Percentiles rank a stretch among this genome's conserved stretches.
These are phyloP conservation scores for Hanseniaspora sp. DNA, from an alignment of 1,139 yeast genomes.

Conservation along the genomic window DNA sequence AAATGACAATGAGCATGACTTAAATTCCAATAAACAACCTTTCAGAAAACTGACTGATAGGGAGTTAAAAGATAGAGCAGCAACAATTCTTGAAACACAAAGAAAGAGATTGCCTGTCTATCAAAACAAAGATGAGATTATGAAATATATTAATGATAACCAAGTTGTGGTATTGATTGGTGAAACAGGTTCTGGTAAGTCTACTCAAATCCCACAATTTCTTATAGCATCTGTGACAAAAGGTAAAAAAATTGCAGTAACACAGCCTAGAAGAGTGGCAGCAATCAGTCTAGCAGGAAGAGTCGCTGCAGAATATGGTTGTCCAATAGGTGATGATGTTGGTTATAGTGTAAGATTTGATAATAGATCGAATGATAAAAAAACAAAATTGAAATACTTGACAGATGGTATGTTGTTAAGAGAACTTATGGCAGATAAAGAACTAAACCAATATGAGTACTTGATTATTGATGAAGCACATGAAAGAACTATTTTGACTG, in stretches of 20 bases:
- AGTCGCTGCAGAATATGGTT: slow-evolving; percentile 82
- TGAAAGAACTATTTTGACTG: slow-evolving; percentile 88
- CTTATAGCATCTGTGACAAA: slow-evolving; percentile 36
- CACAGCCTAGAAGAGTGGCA: slow-evolving; percentile 96
- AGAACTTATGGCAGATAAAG: slow-evolving; percentile 71
- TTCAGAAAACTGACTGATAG: slow-evolving; percentile 18
- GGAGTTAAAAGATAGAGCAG: slow-evolving; percentile 36
- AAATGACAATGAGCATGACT: slow-evolving; percentile 5
- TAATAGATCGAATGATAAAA: slow-evolving; percentile 36
- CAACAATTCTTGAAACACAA: slow-evolving; percentile 35
- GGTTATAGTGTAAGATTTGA: slow-evolving; percentile 91
- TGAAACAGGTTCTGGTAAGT: slow-evolving; percentile 97
- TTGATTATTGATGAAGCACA: slow-evolving; percentile 95
- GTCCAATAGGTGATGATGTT: slow-evolving; percentile 65
- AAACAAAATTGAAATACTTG: slow-evolving; percentile 67
- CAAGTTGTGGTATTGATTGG: slow-evolving; percentile 78
- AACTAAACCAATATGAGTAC: slow-evolving; percentile 54
- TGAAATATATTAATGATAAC: slow-evolving; percentile 43
- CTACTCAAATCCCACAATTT: slow-evolving; percentile 94
- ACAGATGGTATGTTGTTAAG: slow-evolving; percentile 97
- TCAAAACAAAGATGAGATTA: slow-evolving; percentile 54
- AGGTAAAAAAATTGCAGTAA: slow-evolving; percentile 58
- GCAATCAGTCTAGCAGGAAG: slow-evolving; percentile 89
- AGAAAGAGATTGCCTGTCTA: slow-evolving; percentile 65
- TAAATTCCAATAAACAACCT: slow-evolving; percentile 13